Evolutionary conservation across 345 rosid genomes (phyloP), one percentile per base, ranked within the genome.

Genomic region (Moringa oleifera): DNA sequence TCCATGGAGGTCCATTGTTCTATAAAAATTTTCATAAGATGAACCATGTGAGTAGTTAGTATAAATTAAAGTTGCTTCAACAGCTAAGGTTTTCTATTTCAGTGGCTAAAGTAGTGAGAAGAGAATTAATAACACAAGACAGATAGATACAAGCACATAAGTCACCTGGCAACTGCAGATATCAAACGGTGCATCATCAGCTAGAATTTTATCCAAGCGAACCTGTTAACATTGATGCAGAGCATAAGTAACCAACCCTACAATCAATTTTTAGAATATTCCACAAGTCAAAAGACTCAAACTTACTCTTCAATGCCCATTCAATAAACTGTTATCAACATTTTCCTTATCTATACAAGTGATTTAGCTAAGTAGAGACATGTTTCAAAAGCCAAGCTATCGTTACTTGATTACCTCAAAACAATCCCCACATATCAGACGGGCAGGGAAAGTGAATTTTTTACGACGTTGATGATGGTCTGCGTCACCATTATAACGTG

Each of bases 151-250:
- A 59, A 16, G 23, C 16, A 16, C 3, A 55, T 23, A 51, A 77
- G 46, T 74, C 70, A 88, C 99, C 91, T 94, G 99, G 78, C 99
- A 94, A 79, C 97, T 94, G 82, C 95, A 87, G 60, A 91, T 76
- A 76, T 94, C 97, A 70, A 94, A 91, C 62, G 96, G 99, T 16
- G 86, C 93, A 84, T 94, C 99, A 73, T 89, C 91, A 50, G 82
- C 91, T 56, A 94, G 75, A 78, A 83, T 91, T 81, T 84, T 73
- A 79, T 91, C 99, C 75, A 94, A 73, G 50, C 58, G 85, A 61
- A 82, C 89, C 99, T 94, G 83, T 75, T 75, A 66, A 16, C 70
- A 72, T 25, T 62, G 51, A 71, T 17, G 50, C 22, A 61, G 53
- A 57, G 28, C 58, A 55, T 10, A 59, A 41, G 17, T 41, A 5